Percentiles rank a stretch among this genome's conserved stretches.
Evolutionary conservation across 2,329 filamentous ascomycete species (phyloP).

Genomic region (Ceratocystis diversiconidia): DNA sequence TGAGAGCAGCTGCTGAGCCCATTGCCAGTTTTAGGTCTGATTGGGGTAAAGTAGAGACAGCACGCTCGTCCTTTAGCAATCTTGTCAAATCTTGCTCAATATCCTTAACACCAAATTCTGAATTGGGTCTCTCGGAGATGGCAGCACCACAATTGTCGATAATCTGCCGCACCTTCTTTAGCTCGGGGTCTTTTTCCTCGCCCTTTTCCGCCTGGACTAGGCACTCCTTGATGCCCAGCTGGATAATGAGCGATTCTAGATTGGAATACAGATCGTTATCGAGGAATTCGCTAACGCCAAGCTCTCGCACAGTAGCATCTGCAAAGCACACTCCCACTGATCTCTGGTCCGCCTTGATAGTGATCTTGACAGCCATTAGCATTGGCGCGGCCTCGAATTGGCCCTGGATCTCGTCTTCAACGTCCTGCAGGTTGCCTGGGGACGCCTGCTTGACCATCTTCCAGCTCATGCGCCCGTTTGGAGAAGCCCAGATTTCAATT

Average conservation of each 20-base stretch:
- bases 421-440: slow-evolving; percentile 88
- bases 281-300: slow-evolving; percentile 95
- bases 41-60: slow-evolving; percentile 64
- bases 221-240: slow-evolving; percentile 89
- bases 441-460: slow-evolving; percentile 84
- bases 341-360: slow-evolving; percentile 71
- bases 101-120: slow-evolving; percentile 76
- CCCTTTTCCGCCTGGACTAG: slow-evolving; percentile 77
- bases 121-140: slow-evolving; percentile 60
- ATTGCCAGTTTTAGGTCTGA: slow-evolving; percentile 91
- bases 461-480: slow-evolving; percentile 72
- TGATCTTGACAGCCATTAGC: slow-evolving; percentile 87
- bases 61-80: slow-evolving; percentile 72
- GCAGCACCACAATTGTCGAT: slow-evolving; percentile 87
- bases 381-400: slow-evolving; percentile 83
- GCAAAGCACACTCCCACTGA: slow-evolving; percentile 93
- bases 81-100: slow-evolving; percentile 90
- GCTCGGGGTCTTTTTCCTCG: slow-evolving; percentile 65
- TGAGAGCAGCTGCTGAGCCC: slow-evolving; percentile 82
- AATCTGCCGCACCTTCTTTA: slow-evolving; percentile 75
- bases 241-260: slow-evolving; percentile 90
- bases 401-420: slow-evolving; percentile 84
- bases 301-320: slow-evolving; percentile 86
- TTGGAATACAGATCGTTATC: slow-evolving; percentile 98
- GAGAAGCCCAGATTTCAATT: slow-evolving; percentile 75